Conservation (phyloP, 1,284 basidiomycete species). For the Sanguinoderma infundibulare region DNA sequence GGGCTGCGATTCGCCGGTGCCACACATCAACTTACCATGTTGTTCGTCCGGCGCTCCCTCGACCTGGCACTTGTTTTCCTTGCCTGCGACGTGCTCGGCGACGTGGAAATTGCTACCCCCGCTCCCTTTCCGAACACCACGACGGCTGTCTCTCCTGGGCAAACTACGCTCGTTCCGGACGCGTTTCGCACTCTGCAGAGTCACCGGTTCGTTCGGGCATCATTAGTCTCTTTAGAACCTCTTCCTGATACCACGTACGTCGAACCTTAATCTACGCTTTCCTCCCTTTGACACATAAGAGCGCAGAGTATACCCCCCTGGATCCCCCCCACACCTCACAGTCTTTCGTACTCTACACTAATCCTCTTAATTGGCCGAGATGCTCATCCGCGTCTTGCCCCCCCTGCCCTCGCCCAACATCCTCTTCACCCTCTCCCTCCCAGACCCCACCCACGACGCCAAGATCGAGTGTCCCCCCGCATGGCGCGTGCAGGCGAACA, state of each 20-base stretch:
- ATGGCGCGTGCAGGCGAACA: conserved; percentile 62
- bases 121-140: background rate
- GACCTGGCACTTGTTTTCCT: background rate
- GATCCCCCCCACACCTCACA: conserved; percentile 8
- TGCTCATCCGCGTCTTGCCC: conserved; percentile 74
- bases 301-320: conserved; percentile 17
- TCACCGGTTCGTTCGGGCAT: conserved; percentile 12
- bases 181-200: conserved; percentile 1
- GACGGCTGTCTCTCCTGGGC: background rate
- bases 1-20: background rate
- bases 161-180: background rate
- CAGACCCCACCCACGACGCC: conserved; percentile 47
- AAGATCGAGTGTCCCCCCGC: conserved; percentile 51
- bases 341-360: conserved; percentile 19
- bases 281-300: background rate
- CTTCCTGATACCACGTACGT: conserved; percentile 18
- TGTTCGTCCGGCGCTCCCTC: conserved; percentile 1
- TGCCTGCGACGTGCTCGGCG: background rate
- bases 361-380: conserved; percentile 35
- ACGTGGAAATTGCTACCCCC: background rate
- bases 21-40: background rate
- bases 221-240: conserved; percentile 11
- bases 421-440: conserved; percentile 71
- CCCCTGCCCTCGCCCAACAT: conserved; percentile 62
- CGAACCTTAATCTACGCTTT: background rate